Conservation (phyloP, 352 stramenopile species). For the Nothophytophthora sp. region DNA sequence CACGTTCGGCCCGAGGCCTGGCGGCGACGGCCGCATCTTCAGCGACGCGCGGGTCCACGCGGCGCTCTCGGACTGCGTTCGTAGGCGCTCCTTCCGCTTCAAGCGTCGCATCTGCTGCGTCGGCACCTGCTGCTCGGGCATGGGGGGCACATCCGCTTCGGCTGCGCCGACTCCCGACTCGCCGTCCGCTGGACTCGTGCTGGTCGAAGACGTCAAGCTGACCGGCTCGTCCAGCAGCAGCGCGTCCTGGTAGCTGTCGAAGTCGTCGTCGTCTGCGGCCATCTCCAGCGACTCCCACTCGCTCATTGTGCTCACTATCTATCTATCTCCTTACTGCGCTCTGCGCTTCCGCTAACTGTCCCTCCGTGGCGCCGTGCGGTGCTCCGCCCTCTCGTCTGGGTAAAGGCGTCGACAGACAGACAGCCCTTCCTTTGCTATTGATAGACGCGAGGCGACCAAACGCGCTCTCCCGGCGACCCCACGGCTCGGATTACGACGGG, state of each 20-base stretch:
- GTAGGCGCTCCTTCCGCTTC: constrained; percentile 59
- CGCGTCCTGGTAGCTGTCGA: constrained; percentile 23
- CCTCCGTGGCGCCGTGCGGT: neutral
- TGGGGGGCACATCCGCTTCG: constrained; percentile 12
- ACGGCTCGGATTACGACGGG: constrained; percentile 9
- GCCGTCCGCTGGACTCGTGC: constrained; percentile 31
- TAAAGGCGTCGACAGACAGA: constrained; percentile 19
- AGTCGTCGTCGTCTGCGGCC: constrained; percentile 21
- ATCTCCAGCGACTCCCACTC: constrained; percentile 24
- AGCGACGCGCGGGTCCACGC: constrained; percentile 74
- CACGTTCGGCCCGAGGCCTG: constrained; percentile 18
- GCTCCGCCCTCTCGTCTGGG: neutral
- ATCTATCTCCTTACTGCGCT: constrained; percentile 3
- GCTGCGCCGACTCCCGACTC: constrained; percentile 17
- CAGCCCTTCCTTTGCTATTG: constrained; percentile 5
- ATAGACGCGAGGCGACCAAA: constrained; percentile 6
- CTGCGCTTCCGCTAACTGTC: constrained; percentile 3
- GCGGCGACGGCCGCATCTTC: constrained; percentile 47
- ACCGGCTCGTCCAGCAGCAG: constrained; percentile 26
- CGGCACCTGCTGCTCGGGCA: neutral
- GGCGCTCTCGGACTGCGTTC: constrained; percentile 79
- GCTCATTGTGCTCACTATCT: constrained; percentile 5
- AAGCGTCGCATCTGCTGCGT: constrained; percentile 15
- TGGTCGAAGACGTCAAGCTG: constrained; percentile 41
- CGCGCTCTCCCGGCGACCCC: constrained; percentile 16